Conservation (phyloP, 169 alveolate species). For the Cryptosporidium parvum region DNA sequence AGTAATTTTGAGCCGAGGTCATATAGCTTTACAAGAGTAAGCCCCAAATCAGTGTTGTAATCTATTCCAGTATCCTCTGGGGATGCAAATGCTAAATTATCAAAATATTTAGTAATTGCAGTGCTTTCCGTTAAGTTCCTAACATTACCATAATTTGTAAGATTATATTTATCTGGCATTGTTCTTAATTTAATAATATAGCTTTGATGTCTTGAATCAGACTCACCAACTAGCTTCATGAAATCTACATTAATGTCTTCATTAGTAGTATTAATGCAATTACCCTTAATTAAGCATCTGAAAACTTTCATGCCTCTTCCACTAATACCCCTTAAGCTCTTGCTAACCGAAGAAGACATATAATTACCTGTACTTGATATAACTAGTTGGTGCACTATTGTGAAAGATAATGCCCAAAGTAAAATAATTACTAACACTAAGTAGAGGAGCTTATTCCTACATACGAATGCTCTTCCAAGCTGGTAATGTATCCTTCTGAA, state of each 20-base stretch:
- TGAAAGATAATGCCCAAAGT: conserved; percentile 28
- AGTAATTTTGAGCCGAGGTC: conserved; percentile 47
- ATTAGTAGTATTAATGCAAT: background rate
- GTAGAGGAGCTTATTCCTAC: conserved; percentile 32
- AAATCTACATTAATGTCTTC: conserved; percentile 1
- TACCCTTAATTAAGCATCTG: conserved; percentile 31
- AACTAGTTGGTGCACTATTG: conserved; percentile 32
- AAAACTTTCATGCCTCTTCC: background rate
- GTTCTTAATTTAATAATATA: conserved; percentile 43
- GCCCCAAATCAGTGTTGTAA: conserved; percentile 44
- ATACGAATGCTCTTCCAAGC: background rate
- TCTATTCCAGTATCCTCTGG: conserved; percentile 22
- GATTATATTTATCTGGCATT: conserved; percentile 5
- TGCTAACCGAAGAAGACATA: background rate
- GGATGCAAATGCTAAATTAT: conserved; percentile 1
- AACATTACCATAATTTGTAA: conserved; percentile 48
- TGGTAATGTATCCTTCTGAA: conserved; percentile 17
- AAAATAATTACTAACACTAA: conserved; percentile 2
- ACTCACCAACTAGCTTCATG: conserved; percentile 30
- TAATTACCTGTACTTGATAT: conserved; percentile 11
- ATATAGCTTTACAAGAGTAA: conserved; percentile 21
- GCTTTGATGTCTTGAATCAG: conserved; percentile 65
- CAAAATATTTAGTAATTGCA: conserved; percentile 33
- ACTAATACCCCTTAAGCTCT: background rate
- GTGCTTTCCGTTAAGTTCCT: conserved; percentile 36